These are phyloP conservation scores for Didymella arachidicola DNA, from an alignment of 2,329 filamentous ascomycete genomes.

Conservation along the genomic window DNA sequence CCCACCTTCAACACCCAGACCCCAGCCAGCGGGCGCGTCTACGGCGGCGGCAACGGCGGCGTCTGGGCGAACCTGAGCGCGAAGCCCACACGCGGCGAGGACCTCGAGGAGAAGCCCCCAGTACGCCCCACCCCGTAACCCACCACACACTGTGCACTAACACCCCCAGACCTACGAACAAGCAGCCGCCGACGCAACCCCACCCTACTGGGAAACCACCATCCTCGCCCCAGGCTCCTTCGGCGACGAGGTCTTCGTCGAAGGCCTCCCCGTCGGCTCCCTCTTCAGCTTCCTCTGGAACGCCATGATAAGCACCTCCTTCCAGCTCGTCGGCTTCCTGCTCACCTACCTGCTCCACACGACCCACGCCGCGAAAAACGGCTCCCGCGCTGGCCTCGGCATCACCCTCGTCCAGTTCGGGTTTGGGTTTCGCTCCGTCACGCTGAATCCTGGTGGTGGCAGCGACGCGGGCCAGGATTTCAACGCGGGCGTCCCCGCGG, in stretches of 20 bases:
- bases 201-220: slow-evolving; percentile 98
- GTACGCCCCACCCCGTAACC: slow-evolving; percentile 63
- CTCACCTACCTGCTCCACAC: slow-evolving; percentile 98
- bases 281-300: slow-evolving; percentile 91
- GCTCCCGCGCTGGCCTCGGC: slow-evolving; percentile 90
- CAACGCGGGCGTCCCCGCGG: slow-evolving; percentile 70
- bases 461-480: slow-evolving; percentile 59
- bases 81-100: slow-evolving; percentile 82
- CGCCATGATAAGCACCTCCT: slow-evolving; percentile 93
- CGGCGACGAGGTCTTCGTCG: slow-evolving; percentile 95
- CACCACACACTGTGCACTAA: neutral
- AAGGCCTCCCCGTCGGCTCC: slow-evolving; percentile 90
- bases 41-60: slow-evolving; percentile 84
- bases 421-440: slow-evolving; percentile 83
- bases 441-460: slow-evolving; percentile 46
- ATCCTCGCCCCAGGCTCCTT: slow-evolving; percentile 92
- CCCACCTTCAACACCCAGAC: slow-evolving; percentile 58
- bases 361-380: slow-evolving; percentile 97
- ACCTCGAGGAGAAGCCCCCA: slow-evolving; percentile 89
- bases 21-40: slow-evolving; percentile 60
- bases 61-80: slow-evolving; percentile 96
- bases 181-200: slow-evolving; percentile 93
- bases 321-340: slow-evolving; percentile 95
- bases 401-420: slow-evolving; percentile 96
- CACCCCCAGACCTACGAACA: slow-evolving; percentile 86